Percentiles rank a stretch among this genome's conserved stretches.
These are phyloP conservation scores for Talaromyces atroroseus DNA, from an alignment of 2,329 filamentous ascomycete genomes.

Conservation along the genomic window DNA sequence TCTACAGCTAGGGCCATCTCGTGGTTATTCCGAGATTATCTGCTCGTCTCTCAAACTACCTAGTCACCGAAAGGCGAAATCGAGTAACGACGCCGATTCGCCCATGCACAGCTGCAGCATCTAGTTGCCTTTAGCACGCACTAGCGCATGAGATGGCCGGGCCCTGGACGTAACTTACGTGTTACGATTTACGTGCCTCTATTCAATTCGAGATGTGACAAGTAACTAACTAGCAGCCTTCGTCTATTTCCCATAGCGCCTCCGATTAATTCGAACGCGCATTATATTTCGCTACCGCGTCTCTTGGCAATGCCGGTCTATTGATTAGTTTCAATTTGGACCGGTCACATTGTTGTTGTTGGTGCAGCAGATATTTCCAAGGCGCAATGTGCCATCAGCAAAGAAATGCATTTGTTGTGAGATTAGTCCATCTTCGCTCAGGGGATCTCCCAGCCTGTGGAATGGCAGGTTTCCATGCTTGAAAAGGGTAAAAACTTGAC, in stretches of 20 bases:
- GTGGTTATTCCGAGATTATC: too few relatives aligned
- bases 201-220: slow-evolving; percentile 3
- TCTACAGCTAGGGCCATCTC: neutral
- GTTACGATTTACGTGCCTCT: neutral
- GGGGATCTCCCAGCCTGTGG: neutral
- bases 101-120: neutral
- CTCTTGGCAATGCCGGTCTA: slow-evolving; percentile 1
- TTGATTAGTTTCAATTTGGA: slow-evolving; percentile 5
- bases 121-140: neutral
- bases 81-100: neutral
- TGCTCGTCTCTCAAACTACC: too few relatives aligned
- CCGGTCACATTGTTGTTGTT: slow-evolving; percentile 5
- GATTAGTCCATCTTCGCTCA: neutral
- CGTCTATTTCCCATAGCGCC: neutral
- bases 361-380: slow-evolving; percentile 1
- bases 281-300: neutral
- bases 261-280: neutral
- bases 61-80: neutral
- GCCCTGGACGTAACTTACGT: neutral
- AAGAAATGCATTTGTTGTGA: neutral
- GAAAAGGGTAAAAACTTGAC: neutral
- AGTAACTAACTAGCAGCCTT: neutral
- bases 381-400: neutral
- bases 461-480: neutral
- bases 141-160: neutral